Evolutionary conservation across 2,329 filamentous ascomycete species (phyloP), one percentile per base, ranked within the genome.

Genomic region (Beauveria scarabaeidicola): DNA sequence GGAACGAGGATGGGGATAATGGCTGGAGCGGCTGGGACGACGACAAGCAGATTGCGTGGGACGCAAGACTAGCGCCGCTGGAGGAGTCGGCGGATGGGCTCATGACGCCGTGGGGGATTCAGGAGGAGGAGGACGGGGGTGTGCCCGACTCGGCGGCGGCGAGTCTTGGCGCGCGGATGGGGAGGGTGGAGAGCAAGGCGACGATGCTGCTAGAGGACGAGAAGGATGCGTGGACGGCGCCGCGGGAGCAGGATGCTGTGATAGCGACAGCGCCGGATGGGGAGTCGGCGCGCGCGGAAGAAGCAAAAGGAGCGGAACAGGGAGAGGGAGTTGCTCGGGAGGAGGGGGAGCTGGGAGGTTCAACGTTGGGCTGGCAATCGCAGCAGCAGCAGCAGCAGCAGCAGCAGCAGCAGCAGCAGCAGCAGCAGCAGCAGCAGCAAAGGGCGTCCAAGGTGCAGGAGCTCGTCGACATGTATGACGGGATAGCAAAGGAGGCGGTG

Each of bases 381-480:
- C 29, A 11, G 29, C 29, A n/a, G n/a, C n/a, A n/a, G n/a, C n/a
- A n/a, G 27, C 27, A 27, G 27, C 27, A 46, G 40, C 40, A 29
- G n/a, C n/a, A 17, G 19, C 61, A 59, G 3, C 63, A 66, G 29
- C 29, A 11, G 29, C 29, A n/a, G n/a, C n/a, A n/a, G n/a, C n/a
- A n/a, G 27, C 27, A 27, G 27, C 27, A 46, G 40, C 40, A 29
- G n/a, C n/a, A 17, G 19, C 61, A 59, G 3, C 63, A 66, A 40
- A 68, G 75, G 55, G 64, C 66, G 0, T 78, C 76, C 8, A 81
- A 78, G 62, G 78, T 82, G 2, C 77, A 79, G 58, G 76, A 77
- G 52, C 69, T 82, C 25, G 80, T 81, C 36, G 74, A 74, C 23
- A 75, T 78, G 70, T 81, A 75, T 52, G 79, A 84, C 61, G 77